These are phyloP conservation scores for Solanum medicagineum DNA, from an alignment of 257 asterid genomes.

Conservation along the genomic window DNA sequence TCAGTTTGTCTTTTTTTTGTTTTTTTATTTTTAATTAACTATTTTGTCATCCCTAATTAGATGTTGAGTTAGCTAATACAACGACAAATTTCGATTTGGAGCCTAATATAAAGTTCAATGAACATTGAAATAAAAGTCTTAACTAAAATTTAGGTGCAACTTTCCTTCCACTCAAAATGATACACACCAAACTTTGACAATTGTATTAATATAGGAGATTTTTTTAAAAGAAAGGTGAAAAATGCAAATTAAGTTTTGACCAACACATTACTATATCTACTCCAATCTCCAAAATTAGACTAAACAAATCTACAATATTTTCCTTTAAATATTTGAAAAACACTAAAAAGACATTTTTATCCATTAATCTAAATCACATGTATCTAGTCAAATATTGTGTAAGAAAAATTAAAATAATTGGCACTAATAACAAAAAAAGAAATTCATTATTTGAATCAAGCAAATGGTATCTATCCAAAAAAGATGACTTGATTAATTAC, in stretches of 20 bases:
- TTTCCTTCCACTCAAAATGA: background rate
- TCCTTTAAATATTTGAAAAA: background rate
- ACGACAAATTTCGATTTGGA: background rate
- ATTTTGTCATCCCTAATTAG: no score
- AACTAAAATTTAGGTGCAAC: background rate
- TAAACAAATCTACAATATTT: background rate
- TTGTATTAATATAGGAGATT: background rate
- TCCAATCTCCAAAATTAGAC: background rate
- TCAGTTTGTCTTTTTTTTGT: no score
- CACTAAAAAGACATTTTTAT: background rate
- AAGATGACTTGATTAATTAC: background rate
- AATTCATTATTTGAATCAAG: background rate
- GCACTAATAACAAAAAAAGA: background rate
- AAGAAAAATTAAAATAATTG: background rate
- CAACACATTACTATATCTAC: background rate
- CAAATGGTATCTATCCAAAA: background rate
- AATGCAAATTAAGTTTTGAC: background rate
- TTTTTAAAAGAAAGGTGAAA: background rate
- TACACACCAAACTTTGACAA: background rate
- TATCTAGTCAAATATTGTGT: background rate
- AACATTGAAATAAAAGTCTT: background rate
- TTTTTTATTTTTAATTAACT: no score
- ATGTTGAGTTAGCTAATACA: background rate
- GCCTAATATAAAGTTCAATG: background rate
- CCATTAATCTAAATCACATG: background rate